phyloP scores from a whole-genome alignment of 108 stramenopile genomes.

The Skeletonema marinoi region DNA sequence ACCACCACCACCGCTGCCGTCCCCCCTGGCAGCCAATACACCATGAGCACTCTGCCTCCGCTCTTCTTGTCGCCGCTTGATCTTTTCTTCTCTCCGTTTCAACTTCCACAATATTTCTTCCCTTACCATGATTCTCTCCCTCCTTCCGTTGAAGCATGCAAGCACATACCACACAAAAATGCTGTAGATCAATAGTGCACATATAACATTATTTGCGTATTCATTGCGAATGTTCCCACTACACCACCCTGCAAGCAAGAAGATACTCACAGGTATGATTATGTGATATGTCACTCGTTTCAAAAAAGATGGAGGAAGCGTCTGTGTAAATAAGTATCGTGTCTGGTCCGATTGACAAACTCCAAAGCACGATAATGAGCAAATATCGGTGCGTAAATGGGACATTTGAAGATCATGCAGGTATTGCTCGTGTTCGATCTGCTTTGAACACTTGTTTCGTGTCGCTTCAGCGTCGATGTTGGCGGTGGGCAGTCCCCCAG shows the following conservation, averaged over 20 bases:
- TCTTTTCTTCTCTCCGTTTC: conserved; percentile 29
- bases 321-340: conserved; percentile 66
- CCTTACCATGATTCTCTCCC: conserved; percentile 65
- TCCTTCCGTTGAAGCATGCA: conserved; percentile 58
- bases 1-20: neutral
- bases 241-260: conserved; percentile 64
- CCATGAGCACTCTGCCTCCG: neutral
- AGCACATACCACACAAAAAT: conserved; percentile 55
- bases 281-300: conserved; percentile 61
- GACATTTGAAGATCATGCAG: conserved; percentile 22
- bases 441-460: neutral
- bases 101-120: conserved; percentile 73
- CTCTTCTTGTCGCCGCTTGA: conserved; percentile 1
- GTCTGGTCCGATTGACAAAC: conserved; percentile 74
- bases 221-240: conserved; percentile 62
- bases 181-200: conserved; percentile 47
- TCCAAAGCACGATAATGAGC: conserved; percentile 76
- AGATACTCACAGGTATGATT: conserved; percentile 54
- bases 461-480: neutral
- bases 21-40: neutral
- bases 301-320: conserved; percentile 54
- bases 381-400: conserved; percentile 64
- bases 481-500: neutral
- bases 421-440: neutral
- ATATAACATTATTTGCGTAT: conserved; percentile 53